Percentiles rank a stretch among this genome's conserved stretches.
Conservation (phyloP, 1,139 yeast species). For the Oligophagozyma castellii region DNA sequence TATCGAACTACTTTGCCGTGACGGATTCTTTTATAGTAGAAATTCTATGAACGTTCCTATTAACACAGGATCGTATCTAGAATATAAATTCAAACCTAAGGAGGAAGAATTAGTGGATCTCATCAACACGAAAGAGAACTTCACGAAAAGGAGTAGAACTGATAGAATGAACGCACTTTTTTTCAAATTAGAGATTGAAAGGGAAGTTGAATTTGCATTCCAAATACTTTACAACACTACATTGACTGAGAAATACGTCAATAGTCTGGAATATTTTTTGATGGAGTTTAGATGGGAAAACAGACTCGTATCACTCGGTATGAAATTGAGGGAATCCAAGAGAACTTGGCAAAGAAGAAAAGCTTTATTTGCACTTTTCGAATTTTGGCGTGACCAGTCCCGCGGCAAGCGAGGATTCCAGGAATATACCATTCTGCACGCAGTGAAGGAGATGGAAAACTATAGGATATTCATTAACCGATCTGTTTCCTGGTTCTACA, state of each 20-base stretch:
- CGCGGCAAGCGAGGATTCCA: slow-evolving; percentile 20
- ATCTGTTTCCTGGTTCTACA: slow-evolving; percentile 26
- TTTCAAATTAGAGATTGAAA: slow-evolving; percentile 16
- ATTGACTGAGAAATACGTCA: slow-evolving; percentile 23
- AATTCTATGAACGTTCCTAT: slow-evolving; percentile 17
- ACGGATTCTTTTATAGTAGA: slow-evolving; percentile 21
- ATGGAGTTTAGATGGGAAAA: slow-evolving; percentile 26
- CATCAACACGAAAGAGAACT: slow-evolving; percentile 11
- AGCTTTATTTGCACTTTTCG: slow-evolving; percentile 23
- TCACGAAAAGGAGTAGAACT: slow-evolving; percentile 11
- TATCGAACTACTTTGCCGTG: slow-evolving; percentile 20
- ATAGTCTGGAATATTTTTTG: slow-evolving; percentile 22
- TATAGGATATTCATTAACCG: slow-evolving; percentile 23
- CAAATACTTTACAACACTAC: slow-evolving; percentile 17
- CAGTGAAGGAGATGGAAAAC: slow-evolving; percentile 25
- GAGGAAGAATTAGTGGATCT: slow-evolving; percentile 17
- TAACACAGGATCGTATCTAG: slow-evolving; percentile 20
- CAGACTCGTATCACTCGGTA: slow-evolving; percentile 20
- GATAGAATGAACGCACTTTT: slow-evolving; percentile 21
- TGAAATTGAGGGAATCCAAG: slow-evolving; percentile 22
- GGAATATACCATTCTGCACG: slow-evolving; percentile 20
- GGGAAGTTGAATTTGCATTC: slow-evolving; percentile 19
- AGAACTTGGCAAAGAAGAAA: slow-evolving; percentile 26
- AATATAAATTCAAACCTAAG: slow-evolving; percentile 19
- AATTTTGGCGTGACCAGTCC: slow-evolving; percentile 25